Evolutionary conservation across 352 stramenopile genomes (phyloP).

Genomic region (Phytophthora sojae): DNA sequence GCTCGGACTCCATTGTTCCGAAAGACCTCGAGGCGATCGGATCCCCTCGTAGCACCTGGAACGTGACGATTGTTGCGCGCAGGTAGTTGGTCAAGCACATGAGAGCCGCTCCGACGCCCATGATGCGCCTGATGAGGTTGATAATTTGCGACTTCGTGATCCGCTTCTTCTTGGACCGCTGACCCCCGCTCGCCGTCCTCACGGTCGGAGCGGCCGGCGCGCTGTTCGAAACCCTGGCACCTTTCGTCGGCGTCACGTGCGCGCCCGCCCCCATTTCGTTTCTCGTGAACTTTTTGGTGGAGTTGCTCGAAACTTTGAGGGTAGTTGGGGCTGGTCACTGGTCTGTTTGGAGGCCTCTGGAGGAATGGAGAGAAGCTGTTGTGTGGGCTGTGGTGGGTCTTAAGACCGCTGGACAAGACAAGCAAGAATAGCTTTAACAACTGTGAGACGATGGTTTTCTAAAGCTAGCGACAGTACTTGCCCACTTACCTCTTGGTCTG

Average conservation of each 20-base stretch:
- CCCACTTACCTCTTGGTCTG: neutral
- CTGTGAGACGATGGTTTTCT: constrained; percentile 1
- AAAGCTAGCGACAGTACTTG: neutral
- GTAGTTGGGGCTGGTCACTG: neutral
- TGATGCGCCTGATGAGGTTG: constrained; percentile 33
- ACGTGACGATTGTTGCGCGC: constrained; percentile 34
- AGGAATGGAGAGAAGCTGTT: constrained; percentile 6
- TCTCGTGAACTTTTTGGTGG: neutral
- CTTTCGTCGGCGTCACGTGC: constrained; percentile 25
- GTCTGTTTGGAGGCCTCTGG: neutral
- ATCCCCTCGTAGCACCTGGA: constrained; percentile 29
- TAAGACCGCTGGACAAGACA: constrained; percentile 14
- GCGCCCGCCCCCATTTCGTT: constrained; percentile 16
- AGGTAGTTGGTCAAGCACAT: constrained; percentile 43
- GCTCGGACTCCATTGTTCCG: constrained; percentile 19
- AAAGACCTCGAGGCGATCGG: constrained; percentile 24
- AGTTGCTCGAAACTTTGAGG: constrained; percentile 3
- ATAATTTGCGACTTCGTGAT: constrained; percentile 29
- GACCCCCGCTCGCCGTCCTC: neutral
- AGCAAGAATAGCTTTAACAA: constrained; percentile 14
- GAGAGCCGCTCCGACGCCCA: constrained; percentile 32
- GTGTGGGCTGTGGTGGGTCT: neutral
- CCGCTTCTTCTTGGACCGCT: constrained; percentile 32
- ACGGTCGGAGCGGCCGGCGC: neutral
- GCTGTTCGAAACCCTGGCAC: neutral